These are phyloP conservation scores for Eucalyptus pauciflora DNA, from an alignment of 345 rosid species.

Conservation along the genomic window DNA sequence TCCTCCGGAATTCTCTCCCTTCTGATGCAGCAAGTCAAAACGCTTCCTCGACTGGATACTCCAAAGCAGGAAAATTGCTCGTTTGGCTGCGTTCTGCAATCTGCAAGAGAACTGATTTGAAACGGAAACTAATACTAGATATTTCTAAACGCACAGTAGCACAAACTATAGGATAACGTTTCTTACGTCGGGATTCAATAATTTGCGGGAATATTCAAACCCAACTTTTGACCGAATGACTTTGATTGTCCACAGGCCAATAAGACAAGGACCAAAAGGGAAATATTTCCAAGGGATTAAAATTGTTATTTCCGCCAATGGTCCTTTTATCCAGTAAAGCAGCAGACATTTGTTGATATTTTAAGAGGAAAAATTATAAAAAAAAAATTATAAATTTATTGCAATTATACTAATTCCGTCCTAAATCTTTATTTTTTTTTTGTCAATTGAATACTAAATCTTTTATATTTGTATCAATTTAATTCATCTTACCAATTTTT, in stretches of 20 bases:
- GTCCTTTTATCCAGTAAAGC: background rate
- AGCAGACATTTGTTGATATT: background rate
- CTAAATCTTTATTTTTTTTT: too few relatives aligned
- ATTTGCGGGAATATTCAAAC: background rate
- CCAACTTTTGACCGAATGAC: background rate
- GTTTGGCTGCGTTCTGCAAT: background rate
- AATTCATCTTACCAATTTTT: too few relatives aligned
- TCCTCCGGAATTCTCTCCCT: background rate
- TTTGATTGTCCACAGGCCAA: background rate
- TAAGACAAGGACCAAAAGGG: background rate
- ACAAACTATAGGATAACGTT: background rate
- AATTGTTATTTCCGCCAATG: background rate
- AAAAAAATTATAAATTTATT: too few relatives aligned
- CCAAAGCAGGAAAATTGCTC: background rate
- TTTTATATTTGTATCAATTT: too few relatives aligned
- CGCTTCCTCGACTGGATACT: background rate
- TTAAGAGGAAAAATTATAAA: too few relatives aligned
- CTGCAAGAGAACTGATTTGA: background rate
- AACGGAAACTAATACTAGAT: background rate
- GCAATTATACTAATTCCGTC: rapidly evolving
- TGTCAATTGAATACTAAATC: background rate
- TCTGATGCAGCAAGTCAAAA: background rate
- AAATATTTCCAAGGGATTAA: background rate
- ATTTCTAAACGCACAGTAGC: background rate
- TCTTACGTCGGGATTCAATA: background rate